Percentiles rank a stretch among this genome's conserved stretches.
These are phyloP conservation scores for Cladorrhinum samala DNA, from an alignment of 495 filamentous ascomycete species.

Conservation along the genomic window DNA sequence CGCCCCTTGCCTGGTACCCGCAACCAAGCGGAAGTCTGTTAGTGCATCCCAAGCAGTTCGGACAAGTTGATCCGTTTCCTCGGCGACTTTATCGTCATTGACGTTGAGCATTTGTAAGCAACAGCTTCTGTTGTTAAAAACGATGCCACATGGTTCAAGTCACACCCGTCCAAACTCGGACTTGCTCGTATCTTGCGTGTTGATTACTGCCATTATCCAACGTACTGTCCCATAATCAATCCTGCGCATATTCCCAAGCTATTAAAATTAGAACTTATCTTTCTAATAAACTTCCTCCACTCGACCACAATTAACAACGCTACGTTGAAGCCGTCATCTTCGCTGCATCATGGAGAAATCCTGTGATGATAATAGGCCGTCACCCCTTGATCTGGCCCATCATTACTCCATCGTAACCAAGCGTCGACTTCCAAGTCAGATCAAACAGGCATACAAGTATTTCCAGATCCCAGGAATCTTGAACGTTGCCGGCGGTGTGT, in stretches of 20 bases:
- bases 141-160: too few species aligned
- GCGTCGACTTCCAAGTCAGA: constrained; percentile 52
- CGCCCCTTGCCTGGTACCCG: too few species aligned
- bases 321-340: constrained; percentile 3
- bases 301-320: background rate
- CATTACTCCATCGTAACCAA: constrained; percentile 65
- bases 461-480: constrained; percentile 72
- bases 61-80: too few species aligned
- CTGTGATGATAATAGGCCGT: constrained; percentile 27
- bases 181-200: too few species aligned
- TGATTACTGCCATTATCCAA: too few species aligned
- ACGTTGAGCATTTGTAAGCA: background rate
- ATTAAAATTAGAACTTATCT: background rate
- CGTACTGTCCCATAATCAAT: too few species aligned
- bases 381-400: constrained; percentile 70
- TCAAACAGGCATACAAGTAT: constrained; percentile 83
- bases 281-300: background rate
- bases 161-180: too few species aligned
- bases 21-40: too few species aligned
- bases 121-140: too few species aligned
- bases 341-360: background rate
- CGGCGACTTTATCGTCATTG: too few species aligned
- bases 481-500: constrained; percentile 81
- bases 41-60: too few species aligned
- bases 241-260: too few species aligned